A percentile compares a stretch with the other conserved stretches of the same genome.
phyloP scores from a whole-genome alignment of 352 stramenopile genomes.

The Thalassiosira ordinaria region DNA sequence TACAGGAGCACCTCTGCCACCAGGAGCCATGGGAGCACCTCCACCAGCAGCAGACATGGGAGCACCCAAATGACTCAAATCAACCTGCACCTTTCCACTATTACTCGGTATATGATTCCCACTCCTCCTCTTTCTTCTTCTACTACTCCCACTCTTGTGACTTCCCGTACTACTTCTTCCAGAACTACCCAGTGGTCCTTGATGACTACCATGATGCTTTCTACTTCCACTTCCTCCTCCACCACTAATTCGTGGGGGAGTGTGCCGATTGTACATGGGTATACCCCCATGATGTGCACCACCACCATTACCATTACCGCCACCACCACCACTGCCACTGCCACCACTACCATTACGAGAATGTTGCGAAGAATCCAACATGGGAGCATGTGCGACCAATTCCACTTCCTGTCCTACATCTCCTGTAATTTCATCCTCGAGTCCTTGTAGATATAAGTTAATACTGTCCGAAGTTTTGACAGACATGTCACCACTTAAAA shows the following conservation, averaged over 20 bases:
- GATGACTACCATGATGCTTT: too few relatives aligned
- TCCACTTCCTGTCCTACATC: conserved; percentile 55
- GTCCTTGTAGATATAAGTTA: conserved; percentile 34
- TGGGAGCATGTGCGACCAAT: conserved; percentile 43
- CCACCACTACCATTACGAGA: too few relatives aligned
- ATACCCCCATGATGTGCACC: background rate
- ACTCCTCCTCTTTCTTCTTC: conserved; percentile 23
- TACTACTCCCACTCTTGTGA: conserved; percentile 11
- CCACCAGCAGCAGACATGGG: background rate
- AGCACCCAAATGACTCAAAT: conserved; percentile 13
- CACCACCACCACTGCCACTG: too few relatives aligned
- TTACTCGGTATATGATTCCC: conserved; percentile 38
- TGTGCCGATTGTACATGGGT: conserved; percentile 9
- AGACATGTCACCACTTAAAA: conserved; percentile 32
- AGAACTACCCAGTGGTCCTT: too few relatives aligned
- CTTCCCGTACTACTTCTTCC: background rate
- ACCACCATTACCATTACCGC: background rate
- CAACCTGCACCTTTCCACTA: conserved; percentile 45
- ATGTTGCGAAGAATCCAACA: too few relatives aligned
- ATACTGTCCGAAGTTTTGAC: conserved; percentile 38
- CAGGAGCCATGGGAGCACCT: background rate
- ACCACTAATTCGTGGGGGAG: conserved; percentile 18
- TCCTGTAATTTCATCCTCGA: conserved; percentile 51
- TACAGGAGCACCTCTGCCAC: conserved; percentile 9
- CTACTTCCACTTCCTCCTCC: too few relatives aligned